Percentiles rank a stretch among this genome's conserved stretches.
phyloP scores from a whole-genome alignment of 371 early-diverging fungal genomes.

The Mortierella sp. region DNA sequence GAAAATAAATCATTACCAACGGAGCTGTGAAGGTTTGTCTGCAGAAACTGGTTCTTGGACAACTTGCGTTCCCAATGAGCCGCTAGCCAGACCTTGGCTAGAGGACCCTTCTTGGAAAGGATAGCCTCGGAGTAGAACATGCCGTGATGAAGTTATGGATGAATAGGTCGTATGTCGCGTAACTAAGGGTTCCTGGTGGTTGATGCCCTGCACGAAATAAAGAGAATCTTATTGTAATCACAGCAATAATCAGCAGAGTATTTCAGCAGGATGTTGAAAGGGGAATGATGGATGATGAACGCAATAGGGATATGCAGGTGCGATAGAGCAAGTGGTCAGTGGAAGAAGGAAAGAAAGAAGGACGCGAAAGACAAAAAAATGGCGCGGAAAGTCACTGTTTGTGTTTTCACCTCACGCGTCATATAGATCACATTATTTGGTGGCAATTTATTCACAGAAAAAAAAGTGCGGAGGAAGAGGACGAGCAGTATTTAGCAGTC shows the following conservation, averaged over 20 bases:
- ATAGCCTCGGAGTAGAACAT: slow-evolving; percentile 87
- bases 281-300: background rate
- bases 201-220: too few relatives aligned
- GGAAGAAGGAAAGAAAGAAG: background rate
- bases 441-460: too few relatives aligned
- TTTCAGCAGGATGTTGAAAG: background rate
- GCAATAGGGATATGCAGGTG: background rate
- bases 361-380: background rate
- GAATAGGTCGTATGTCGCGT: background rate
- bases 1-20: slow-evolving; percentile 70
- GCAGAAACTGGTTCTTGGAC: slow-evolving; percentile 92
- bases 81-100: slow-evolving; percentile 98
- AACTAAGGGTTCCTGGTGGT: too few relatives aligned
- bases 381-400: slow-evolving; percentile 4
- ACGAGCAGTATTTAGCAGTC: slow-evolving; percentile 11
- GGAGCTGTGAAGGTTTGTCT: slow-evolving; percentile 87
- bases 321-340: background rate
- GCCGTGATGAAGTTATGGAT: background rate
- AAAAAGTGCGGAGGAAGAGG: too few relatives aligned
- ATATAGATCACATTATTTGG: too few relatives aligned
- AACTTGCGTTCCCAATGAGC: slow-evolving; percentile 98
- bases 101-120: slow-evolving; percentile 88
- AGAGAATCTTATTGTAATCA: too few relatives aligned
- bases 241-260: too few relatives aligned
- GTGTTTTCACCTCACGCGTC: slow-evolving; percentile 1